These are phyloP conservation scores for Penicillium nordicum DNA, from an alignment of 2,329 filamentous ascomycete species.

Conservation along the genomic window DNA sequence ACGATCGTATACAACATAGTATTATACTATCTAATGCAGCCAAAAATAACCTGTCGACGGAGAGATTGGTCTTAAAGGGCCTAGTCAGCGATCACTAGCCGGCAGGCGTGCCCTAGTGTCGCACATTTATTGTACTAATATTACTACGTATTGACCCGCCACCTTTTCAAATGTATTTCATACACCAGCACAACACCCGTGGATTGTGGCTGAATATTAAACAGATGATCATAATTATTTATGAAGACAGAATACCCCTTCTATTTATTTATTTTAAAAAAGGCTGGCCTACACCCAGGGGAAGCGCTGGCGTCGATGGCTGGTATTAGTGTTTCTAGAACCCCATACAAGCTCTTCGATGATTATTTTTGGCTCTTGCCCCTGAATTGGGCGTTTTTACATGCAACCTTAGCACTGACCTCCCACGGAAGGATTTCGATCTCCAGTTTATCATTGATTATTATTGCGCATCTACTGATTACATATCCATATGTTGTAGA, in stretches of 20 bases:
- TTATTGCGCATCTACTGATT: neutral
- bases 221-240: neutral
- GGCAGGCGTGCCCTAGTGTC: conserved; percentile 20
- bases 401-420: neutral
- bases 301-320: conserved; percentile 1
- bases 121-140: conserved; percentile 20
- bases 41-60: conserved; percentile 20
- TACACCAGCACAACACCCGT: neutral
- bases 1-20: neutral
- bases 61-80: conserved; percentile 3
- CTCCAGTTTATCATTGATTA: neutral
- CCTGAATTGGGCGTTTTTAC: neutral
- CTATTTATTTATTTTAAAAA: neutral
- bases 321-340: neutral
- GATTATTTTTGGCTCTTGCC: conserved; percentile 2
- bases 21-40: neutral
- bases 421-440: neutral
- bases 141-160: conserved; percentile 9
- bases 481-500: neutral
- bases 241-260: neutral
- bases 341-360: neutral
- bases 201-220: conserved; percentile 17
- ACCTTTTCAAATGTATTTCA: conserved; percentile 3
- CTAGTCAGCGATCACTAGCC: conserved; percentile 20
- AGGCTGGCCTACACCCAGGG: neutral